Evolutionary conservation across 768 basidiomycete genomes (phyloP), one percentile per base, ranked within the genome.

Genomic region (Kwoniella dendrophila): DNA sequence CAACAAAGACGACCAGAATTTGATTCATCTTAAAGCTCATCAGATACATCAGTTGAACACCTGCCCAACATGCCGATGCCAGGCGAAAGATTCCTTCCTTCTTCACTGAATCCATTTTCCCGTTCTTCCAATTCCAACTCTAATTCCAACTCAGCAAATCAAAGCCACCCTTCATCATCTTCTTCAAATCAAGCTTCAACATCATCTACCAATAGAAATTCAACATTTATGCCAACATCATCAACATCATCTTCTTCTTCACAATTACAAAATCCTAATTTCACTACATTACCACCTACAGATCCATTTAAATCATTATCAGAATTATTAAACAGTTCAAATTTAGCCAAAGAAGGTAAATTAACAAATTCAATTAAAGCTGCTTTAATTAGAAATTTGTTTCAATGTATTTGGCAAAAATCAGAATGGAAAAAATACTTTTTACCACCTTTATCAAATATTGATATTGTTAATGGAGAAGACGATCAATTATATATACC

Each of bases 391-490:
- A 18, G 59, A 12, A 45, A 45, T 10, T 29, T 66, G 18, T 62
- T 60, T 41, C 49, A 57, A n/a, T 50, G 54, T 30, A 29, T 66
- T 33, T 66, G 64, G 64, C 54, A 53, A 27, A 43, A 29, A 45
- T 43, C 52, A 16, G 59, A 66, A 26, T 66, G 64, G 64, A 36
- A 40, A 33, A 41, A 34, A 32, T 41, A 61, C 16, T 66, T 61
- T 34, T 29, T 66, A 12, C 40, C 56, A 12, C 40, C 34, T 4
- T 12, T 24, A 12, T 38, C 18, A 29, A 32, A 32, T 27, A 36
- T 43, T 1, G 14, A 20, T 11, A 36, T 26, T 3, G 0, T 43
- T 7, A 32, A 3, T 29, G 34, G 36, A 38, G 34, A 48, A 52
- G 41, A 36, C 18, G 41, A 26, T 27, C 30, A 36, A 16, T 2